phyloP scores from a whole-genome alignment of 805 yeast genomes.

The Candida incommunis region DNA sequence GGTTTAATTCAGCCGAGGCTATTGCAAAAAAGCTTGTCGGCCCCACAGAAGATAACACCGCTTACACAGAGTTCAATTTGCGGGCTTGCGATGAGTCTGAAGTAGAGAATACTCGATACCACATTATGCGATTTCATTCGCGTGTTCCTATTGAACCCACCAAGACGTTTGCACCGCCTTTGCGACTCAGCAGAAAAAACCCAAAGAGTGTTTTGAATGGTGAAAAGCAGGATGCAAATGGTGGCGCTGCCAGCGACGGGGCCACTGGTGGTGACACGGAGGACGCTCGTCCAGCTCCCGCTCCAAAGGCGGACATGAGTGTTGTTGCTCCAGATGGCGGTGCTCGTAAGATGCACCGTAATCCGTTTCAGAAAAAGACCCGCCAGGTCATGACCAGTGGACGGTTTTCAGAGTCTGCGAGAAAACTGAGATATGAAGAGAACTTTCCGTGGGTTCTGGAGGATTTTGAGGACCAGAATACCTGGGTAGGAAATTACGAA shows the following conservation, averaged over 20 bases:
- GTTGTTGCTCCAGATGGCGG: constrained; percentile 85
- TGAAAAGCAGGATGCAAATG: constrained; percentile 14
- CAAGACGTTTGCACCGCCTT: constrained; percentile 62
- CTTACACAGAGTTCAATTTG: constrained; percentile 37
- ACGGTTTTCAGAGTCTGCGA: constrained; percentile 69
- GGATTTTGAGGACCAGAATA: constrained; percentile 87
- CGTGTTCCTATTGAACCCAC: constrained; percentile 58
- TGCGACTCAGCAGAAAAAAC: constrained; percentile 82
- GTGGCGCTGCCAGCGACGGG: constrained; percentile 15
- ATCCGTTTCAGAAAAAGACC: constrained; percentile 60
- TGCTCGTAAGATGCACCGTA: constrained; percentile 51
- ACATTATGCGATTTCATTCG: constrained; percentile 68
- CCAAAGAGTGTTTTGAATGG: constrained; percentile 65
- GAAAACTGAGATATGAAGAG: constrained; percentile 84
- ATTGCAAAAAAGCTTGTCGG: background rate
- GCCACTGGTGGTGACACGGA: constrained; percentile 23
- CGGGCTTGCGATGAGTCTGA: constrained; percentile 64
- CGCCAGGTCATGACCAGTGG: constrained; percentile 70
- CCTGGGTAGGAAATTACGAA: constrained; percentile 92
- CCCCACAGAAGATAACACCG: constrained; percentile 2
- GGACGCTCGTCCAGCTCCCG: constrained; percentile 26
- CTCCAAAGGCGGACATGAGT: constrained; percentile 27
- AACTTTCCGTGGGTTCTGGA: constrained; percentile 97
- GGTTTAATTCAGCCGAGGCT: background rate
- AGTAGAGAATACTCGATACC: constrained; percentile 58